Evolutionary conservation across 2,329 filamentous ascomycete genomes (phyloP), one percentile per base, ranked within the genome.

Genomic region (Beauveria varroae): DNA sequence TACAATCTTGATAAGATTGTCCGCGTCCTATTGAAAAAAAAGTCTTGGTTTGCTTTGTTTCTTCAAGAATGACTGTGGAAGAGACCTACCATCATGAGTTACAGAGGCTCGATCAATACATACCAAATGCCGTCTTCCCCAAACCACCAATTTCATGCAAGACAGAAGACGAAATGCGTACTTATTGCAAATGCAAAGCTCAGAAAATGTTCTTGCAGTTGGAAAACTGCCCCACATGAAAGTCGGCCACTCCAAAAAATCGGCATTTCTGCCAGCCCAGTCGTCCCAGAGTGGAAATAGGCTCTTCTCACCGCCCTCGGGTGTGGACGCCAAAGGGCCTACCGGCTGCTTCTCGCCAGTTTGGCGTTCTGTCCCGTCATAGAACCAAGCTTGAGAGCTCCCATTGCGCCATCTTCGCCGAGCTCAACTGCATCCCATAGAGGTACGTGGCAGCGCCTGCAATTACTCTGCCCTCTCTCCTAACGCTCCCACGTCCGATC

Each of bases 1-100:
- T 34, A 82, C 79, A 61, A 77, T 76, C 69, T 78, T 79, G 67
- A 84, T 76, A 64, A 85, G 78, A 67, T 76, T 68, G 62, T 67
- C 66, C 63, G 69, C 68, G 60, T 68, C 66, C 73, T 76, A 18
- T 62, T 24, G 44, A 4, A 37, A 22, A 47, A 41, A 53, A 18
- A n/a, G 44, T 22, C 30, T 44, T 40, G 22, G 47, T 52, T 30
- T 28, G 16, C 16, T 46, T 52, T 14, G 20, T 20, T 41, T 34
- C 3, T 12, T 3, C 20, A 26, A 20, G 18, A 46, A 9, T 16
- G 28, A 26, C 34, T 12, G 7, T 10, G 9, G 8, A 16, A 14
- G 6, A 12, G n/a, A 51, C 53, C 10, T 34, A 57, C 53, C 60
- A 62, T 62, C 46, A 1, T 52, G 10, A 24, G 54, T 53, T 28